phyloP scores from a whole-genome alignment of 1,284 basidiomycete genomes.

The Farysia itapuensis region DNA sequence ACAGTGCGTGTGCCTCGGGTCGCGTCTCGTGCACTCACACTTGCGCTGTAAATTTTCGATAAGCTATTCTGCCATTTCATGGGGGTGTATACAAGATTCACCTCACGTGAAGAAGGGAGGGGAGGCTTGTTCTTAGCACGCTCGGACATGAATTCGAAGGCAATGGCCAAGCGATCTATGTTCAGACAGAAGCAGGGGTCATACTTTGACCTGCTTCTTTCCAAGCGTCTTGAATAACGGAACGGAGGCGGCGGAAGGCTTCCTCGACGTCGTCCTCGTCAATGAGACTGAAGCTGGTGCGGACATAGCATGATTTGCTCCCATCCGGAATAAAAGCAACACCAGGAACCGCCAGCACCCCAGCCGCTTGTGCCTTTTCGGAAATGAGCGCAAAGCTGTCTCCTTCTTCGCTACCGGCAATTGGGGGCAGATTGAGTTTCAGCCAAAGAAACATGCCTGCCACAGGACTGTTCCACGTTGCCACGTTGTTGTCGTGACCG shows the following conservation, averaged over 20 bases:
- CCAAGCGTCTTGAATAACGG: slow-evolving; percentile 49
- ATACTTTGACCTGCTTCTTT: slow-evolving; percentile 16
- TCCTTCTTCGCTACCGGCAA: slow-evolving; percentile 57
- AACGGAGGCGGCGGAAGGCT: slow-evolving; percentile 43
- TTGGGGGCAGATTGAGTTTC: slow-evolving; percentile 52
- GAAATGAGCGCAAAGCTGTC: slow-evolving; percentile 79
- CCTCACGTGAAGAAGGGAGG: too few species aligned
- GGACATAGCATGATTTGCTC: slow-evolving; percentile 45
- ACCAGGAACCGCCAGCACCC: slow-evolving; percentile 81
- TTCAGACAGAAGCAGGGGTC: too few species aligned
- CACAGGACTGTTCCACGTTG: slow-evolving; percentile 74
- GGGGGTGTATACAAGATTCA: too few species aligned
- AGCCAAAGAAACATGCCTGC: slow-evolving; percentile 68
- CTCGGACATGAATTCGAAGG: too few species aligned
- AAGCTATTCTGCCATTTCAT: too few species aligned
- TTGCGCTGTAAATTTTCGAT: too few species aligned
- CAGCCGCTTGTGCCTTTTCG: slow-evolving; percentile 75
- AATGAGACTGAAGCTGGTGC: slow-evolving; percentile 53
- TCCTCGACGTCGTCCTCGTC: slow-evolving; percentile 44
- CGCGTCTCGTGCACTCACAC: too few species aligned
- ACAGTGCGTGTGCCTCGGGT: too few species aligned
- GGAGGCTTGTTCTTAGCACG: too few species aligned
- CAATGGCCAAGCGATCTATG: too few species aligned
- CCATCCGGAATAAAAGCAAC: slow-evolving; percentile 63
- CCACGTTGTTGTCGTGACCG: slow-evolving; percentile 63